A percentile compares a stretch with the other conserved stretches of the same genome.
Conservation (phyloP, 805 yeast genomes). For the Kluyveromyces lactis region DNA sequence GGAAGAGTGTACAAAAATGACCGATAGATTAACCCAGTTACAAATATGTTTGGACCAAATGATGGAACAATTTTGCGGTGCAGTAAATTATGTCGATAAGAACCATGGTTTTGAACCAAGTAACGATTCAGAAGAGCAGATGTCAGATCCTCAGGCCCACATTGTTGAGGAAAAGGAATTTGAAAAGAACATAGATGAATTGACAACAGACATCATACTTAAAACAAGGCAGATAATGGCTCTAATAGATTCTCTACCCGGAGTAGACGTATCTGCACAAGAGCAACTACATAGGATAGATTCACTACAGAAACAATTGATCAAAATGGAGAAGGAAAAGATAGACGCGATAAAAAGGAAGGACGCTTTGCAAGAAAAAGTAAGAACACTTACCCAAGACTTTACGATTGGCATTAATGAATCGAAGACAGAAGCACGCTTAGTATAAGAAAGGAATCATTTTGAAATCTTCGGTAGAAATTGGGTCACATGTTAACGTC, state of each 20-base stretch:
- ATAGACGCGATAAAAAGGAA: conserved; percentile 51
- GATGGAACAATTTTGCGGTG: conserved; percentile 71
- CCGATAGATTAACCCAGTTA: conserved; percentile 83
- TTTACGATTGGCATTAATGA: conserved; percentile 29
- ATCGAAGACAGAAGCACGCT: not conserved
- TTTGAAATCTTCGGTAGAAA: no score
- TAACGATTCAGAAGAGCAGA: conserved; percentile 43
- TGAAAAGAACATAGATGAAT: conserved; percentile 53
- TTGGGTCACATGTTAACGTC: no score
- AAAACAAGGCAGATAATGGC: conserved; percentile 82
- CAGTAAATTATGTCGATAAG: conserved; percentile 71
- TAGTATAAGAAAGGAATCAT: no score
- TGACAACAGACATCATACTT: conserved; percentile 75
- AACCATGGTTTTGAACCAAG: conserved; percentile 53
- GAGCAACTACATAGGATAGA: conserved; percentile 62
- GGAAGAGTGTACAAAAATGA: conserved; percentile 34
- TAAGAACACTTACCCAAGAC: conserved; percentile 56
- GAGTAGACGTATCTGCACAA: conserved; percentile 75
- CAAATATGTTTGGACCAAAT: conserved; percentile 79
- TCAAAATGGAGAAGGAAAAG: conserved; percentile 50
- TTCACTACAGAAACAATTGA: conserved; percentile 52
- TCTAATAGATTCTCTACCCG: conserved; percentile 84
- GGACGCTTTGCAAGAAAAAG: conserved; percentile 50
- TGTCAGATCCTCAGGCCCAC: conserved; percentile 51
- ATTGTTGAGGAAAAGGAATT: conserved; percentile 43